Base-by-base conservation (phyloP, 495 filamentous ascomycete genomes). In the Podospora pseudocomata region DNA sequence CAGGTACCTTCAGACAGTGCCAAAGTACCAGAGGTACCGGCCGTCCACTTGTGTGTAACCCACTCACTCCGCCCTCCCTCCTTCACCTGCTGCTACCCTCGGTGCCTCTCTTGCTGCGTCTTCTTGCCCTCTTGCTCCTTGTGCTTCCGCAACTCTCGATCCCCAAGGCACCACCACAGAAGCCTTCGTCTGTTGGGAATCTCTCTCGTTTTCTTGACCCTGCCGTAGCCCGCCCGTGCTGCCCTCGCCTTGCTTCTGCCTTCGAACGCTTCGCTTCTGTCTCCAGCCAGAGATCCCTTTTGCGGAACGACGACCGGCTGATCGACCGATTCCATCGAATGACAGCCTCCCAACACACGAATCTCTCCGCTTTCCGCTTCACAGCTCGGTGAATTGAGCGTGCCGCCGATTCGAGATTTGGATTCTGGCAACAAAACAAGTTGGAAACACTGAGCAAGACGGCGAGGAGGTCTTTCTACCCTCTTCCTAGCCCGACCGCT, bases 11-110 rank as follows among this genome's bases (percentile, higher is more conserved):
- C 30, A 32, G 30, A 32, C 30, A 23, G 30, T 53, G 64, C 30
- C 63, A 69, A 69, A 66, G 64, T 66, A 69, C 58, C 68, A 59
- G 55, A 67, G 28, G 70, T 71, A 68, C 54, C 61, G 13, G 60
- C 65, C 20, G 60, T 58, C 62, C 63, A 23, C 44, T 58, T 49
- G 60, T 59, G 61, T 71, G 70, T 67, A 71, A 71, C 70, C 61
- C 61, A 32, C 61, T 49, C 70, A 68, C 67, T 71, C 65, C 65
- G 64, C 65, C 69, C 60, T 57, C 69, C 39, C 63, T 30, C 54
- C 68, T 39, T 18, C 67, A 53, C 63, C 65, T 53, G 54, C 30
- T 68, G 59, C 32, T 19, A 63, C 30, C 34, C 61, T 63, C 61
- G 61, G 61, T 63, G 28, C 32, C 61, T 63, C 30, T 49, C 32